Percentiles rank a stretch among this genome's conserved stretches.
Conservation (phyloP, 2,329 filamentous ascomycete genomes). For the Bisporella sp. region DNA sequence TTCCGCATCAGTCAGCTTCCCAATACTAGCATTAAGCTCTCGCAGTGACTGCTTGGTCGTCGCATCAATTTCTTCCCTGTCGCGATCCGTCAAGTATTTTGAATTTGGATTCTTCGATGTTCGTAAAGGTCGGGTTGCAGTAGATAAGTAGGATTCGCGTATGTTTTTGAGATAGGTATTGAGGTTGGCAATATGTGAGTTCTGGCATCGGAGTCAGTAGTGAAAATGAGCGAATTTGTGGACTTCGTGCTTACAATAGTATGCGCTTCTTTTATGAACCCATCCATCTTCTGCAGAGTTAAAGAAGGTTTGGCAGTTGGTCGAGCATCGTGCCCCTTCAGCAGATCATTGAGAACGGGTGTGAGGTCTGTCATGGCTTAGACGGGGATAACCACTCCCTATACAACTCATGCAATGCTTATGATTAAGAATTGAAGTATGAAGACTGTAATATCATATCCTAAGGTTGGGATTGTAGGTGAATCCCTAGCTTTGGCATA, state of each 20-base stretch:
- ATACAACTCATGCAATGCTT: not conserved
- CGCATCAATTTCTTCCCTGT: constrained; percentile 81
- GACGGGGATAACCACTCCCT: not conserved
- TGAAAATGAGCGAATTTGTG: constrained; percentile 16
- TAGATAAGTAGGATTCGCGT: constrained; percentile 86
- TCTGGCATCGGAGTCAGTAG: constrained; percentile 42
- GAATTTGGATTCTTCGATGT: constrained; percentile 23
- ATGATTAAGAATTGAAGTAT: too few species aligned
- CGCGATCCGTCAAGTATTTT: constrained; percentile 58
- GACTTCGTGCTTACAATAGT: constrained; percentile 60
- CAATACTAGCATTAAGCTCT: constrained; percentile 77
- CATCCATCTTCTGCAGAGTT: constrained; percentile 55
- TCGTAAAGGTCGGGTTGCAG: constrained; percentile 53
- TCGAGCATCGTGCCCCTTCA: constrained; percentile 51
- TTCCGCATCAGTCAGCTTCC: constrained; percentile 74
- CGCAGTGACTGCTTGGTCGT: constrained; percentile 80
- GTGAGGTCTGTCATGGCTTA: constrained; percentile 55
- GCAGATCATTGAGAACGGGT: constrained; percentile 59
- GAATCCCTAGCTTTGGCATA: too few species aligned
- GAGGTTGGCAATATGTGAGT: constrained; percentile 75
- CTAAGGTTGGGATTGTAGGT: too few species aligned
- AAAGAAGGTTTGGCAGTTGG: constrained; percentile 31
- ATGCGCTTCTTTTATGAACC: constrained; percentile 90
- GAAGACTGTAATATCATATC: too few species aligned
- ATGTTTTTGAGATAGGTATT: constrained; percentile 74